Evolutionary conservation across 1,284 basidiomycete genomes (phyloP).

Genomic region (Ustilago curta): DNA sequence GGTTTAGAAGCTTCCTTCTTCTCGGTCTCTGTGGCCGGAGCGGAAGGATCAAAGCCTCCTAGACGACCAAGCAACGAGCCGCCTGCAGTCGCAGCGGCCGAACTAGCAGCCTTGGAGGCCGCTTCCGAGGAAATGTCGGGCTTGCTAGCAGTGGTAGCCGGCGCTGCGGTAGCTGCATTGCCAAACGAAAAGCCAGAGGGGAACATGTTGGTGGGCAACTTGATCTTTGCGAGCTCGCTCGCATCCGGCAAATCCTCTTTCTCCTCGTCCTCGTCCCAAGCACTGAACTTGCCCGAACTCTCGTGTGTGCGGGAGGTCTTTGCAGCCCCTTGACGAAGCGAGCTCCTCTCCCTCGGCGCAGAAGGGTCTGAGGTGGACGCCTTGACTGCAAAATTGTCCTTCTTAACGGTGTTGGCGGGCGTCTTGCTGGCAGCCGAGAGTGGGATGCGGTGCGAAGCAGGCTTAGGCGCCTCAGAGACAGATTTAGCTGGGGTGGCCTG

Average conservation of each 20-base stretch:
- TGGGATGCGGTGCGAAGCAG: constrained; percentile 40
- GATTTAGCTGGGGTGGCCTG: constrained; percentile 13
- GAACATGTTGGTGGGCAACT: constrained; percentile 63
- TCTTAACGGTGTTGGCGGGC: constrained; percentile 31
- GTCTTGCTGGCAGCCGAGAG: constrained; percentile 42
- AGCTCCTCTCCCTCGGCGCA: constrained; percentile 53
- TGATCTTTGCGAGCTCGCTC: constrained; percentile 65
- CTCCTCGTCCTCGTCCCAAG: constrained; percentile 65
- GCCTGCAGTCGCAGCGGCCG: constrained; percentile 5
- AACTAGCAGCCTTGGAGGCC: constrained; percentile 1
- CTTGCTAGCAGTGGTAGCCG: constrained; percentile 2
- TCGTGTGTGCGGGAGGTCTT: constrained; percentile 62
- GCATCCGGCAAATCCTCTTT: constrained; percentile 62
- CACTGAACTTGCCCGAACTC: constrained; percentile 62
- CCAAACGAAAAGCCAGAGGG: constrained; percentile 63
- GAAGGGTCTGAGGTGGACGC: constrained; percentile 36
- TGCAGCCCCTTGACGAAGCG: constrained; percentile 60
- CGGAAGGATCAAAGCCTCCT: constrained; percentile 51
- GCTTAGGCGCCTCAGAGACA: constrained; percentile 31
- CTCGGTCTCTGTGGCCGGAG: constrained; percentile 31
- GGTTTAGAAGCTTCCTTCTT: constrained; percentile 25
- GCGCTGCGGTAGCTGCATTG: constrained; percentile 7
- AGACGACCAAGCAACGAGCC: constrained; percentile 28
- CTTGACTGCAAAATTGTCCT: constrained; percentile 58
- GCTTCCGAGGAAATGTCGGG: constrained; percentile 4